Conservation (phyloP, 1,284 basidiomycete genomes). For the Malassezia equina region DNA sequence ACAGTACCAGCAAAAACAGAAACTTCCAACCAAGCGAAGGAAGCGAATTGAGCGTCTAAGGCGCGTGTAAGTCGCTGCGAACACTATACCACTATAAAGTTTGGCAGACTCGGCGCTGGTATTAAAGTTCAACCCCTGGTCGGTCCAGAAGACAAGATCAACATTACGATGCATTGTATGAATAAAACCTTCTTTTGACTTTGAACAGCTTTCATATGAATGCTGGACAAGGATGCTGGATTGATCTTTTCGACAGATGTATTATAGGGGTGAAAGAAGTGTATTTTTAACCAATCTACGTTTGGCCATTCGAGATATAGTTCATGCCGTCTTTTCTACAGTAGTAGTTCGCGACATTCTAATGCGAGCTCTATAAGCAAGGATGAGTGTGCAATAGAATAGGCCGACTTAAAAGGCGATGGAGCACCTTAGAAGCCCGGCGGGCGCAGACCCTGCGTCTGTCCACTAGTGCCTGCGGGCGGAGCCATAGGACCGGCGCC, state of each 20-base stretch:
- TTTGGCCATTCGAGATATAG: neutral
- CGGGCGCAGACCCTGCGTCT: conserved; percentile 31
- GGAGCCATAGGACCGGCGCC: conserved; percentile 2
- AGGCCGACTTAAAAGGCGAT: neutral
- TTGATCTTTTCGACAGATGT: neutral
- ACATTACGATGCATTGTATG: neutral
- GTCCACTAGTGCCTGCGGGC: conserved; percentile 17
- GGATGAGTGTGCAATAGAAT: neutral
- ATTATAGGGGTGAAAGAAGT: conserved; percentile 6
- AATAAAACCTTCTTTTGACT: neutral
- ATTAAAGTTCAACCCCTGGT: too few relatives aligned
- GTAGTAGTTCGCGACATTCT: neutral
- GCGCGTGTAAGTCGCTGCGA: neutral
- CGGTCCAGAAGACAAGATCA: neutral
- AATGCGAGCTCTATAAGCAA: neutral
- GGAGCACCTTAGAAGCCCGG: conserved; percentile 31
- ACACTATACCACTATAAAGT: neutral
- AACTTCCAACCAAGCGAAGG: neutral
- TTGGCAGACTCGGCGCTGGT: neutral
- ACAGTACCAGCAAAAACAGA: neutral
- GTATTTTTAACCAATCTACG: neutral
- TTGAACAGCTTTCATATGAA: neutral
- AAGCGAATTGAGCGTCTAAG: neutral
- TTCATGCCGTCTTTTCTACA: neutral
- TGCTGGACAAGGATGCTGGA: neutral